Percentiles rank a stretch among this genome's conserved stretches.
These are phyloP conservation scores for Skeletonema costatum DNA, from an alignment of 108 stramenopile species.

Conservation along the genomic window DNA sequence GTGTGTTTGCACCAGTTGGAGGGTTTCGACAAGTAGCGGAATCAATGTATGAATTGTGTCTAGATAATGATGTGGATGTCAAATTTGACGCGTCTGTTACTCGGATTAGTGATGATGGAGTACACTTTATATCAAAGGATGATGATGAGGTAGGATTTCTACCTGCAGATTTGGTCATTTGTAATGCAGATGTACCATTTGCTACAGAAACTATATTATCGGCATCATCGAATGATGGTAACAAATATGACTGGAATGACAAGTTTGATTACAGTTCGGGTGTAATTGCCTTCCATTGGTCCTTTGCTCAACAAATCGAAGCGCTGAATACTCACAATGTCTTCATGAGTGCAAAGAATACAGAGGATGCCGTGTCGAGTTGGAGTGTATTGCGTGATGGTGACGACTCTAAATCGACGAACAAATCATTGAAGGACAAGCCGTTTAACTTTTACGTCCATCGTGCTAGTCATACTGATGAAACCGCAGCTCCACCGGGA, in stretches of 20 bases:
- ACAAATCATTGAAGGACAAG: conserved; percentile 1
- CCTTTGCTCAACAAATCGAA: conserved; percentile 52
- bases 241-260: conserved; percentile 77
- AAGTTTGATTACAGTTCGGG: conserved; percentile 75
- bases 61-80: conserved; percentile 61
- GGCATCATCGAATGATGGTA: background rate
- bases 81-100: conserved; percentile 61
- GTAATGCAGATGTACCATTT: conserved; percentile 90
- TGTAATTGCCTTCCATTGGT: conserved; percentile 93
- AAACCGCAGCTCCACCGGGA: conserved; percentile 71
- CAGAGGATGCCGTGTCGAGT: conserved; percentile 58
- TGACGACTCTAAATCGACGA: background rate
- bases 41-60: conserved; percentile 58
- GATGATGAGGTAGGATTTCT: conserved; percentile 33
- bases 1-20: conserved; percentile 86
- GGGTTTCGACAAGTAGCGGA: conserved; percentile 79
- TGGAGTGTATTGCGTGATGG: conserved; percentile 60
- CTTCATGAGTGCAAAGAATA: conserved; percentile 63
- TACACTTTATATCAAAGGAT: conserved; percentile 24
- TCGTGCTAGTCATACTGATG: conserved; percentile 73
- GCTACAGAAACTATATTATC: conserved; percentile 66
- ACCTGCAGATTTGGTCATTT: conserved; percentile 80
- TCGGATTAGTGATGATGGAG: conserved; percentile 56
- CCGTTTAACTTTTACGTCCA: conserved; percentile 95
- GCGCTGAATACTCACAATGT: conserved; percentile 89